A percentile compares a stretch with the other conserved stretches of the same genome.
Conservation (phyloP, 768 basidiomycete species). For the Chiua virens region DNA sequence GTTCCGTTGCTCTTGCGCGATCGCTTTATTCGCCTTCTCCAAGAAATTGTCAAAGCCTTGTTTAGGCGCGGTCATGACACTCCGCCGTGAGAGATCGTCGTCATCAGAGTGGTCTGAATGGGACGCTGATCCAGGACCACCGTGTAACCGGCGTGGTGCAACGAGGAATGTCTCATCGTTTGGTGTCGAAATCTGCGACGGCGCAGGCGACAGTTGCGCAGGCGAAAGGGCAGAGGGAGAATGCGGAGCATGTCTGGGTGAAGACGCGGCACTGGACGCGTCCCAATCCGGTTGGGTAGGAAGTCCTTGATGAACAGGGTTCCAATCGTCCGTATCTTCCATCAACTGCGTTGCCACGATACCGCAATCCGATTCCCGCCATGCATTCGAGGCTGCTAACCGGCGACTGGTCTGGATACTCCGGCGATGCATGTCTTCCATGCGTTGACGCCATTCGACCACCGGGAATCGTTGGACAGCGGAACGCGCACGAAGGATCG, state of each 20-base stretch:
- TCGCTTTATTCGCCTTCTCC: constrained; percentile 80
- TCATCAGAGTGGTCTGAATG: constrained; percentile 61
- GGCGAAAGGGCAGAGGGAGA: constrained; percentile 43
- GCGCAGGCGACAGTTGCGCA: constrained; percentile 56
- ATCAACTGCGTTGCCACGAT: constrained; percentile 45
- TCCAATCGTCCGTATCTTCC: constrained; percentile 76
- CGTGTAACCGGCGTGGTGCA: constrained; percentile 30
- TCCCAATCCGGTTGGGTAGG: constrained; percentile 82
- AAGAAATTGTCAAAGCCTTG: constrained; percentile 76
- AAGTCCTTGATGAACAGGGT: constrained; percentile 62
- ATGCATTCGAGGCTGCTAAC: constrained; percentile 70
- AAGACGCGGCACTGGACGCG: constrained; percentile 51
- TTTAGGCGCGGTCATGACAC: constrained; percentile 21
- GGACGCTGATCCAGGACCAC: constrained; percentile 30
- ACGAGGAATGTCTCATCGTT: constrained; percentile 42
- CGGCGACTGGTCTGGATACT: constrained; percentile 72
- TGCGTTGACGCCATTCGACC: constrained; percentile 94
- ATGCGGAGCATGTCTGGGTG: constrained; percentile 39
- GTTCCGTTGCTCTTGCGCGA: constrained; percentile 75
- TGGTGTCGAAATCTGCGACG: constrained; percentile 60
- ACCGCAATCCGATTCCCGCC: constrained; percentile 70
- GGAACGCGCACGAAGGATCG: constrained; percentile 88
- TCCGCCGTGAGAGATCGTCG: constrained; percentile 50
- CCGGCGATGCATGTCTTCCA: constrained; percentile 92
- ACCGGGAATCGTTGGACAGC: constrained; percentile 97